A percentile compares a stretch with the other conserved stretches of the same genome.
Evolutionary conservation across 306 rosid species (phyloP).

Genomic region (Glycyrrhiza uralensis): DNA sequence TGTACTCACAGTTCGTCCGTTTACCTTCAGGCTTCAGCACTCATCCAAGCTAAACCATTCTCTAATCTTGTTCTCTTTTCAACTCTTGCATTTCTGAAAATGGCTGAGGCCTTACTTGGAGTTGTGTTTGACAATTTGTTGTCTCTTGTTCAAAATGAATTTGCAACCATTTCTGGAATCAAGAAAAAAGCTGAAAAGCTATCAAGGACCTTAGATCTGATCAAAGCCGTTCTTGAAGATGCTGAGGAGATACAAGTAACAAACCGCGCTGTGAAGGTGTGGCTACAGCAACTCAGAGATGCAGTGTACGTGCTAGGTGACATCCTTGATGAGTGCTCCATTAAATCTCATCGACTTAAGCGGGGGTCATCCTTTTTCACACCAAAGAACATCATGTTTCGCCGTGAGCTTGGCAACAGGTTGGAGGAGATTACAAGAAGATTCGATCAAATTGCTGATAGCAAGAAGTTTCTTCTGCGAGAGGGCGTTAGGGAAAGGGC

Average conservation of each 20-base stretch:
- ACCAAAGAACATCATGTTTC: too few species aligned
- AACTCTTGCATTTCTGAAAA: not conserved
- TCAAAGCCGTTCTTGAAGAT: not conserved
- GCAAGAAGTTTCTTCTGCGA: too few species aligned
- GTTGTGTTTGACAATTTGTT: not conserved
- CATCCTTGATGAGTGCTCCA: not conserved
- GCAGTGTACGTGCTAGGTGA: not conserved
- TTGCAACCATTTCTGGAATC: not conserved
- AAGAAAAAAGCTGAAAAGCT: not conserved
- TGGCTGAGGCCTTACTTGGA: not conserved
- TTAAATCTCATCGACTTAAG: not conserved
- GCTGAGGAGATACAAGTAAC: not conserved
- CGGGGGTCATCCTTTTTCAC: too few species aligned
- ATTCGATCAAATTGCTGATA: too few species aligned
- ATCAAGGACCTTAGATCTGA: not conserved
- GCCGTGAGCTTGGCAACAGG: too few species aligned
- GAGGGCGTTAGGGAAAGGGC: not conserved
- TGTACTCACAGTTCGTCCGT: too few species aligned
- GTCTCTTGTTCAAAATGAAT: not conserved
- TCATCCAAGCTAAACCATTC: too few species aligned
- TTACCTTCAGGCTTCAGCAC: too few species aligned
- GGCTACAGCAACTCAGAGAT: not conserved
- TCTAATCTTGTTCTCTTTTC: too few species aligned
- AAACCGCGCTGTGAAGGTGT: not conserved
- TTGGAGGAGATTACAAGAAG: too few species aligned